phyloP scores from a whole-genome alignment of 1,284 basidiomycete genomes.

The Golubevia pallescens region DNA sequence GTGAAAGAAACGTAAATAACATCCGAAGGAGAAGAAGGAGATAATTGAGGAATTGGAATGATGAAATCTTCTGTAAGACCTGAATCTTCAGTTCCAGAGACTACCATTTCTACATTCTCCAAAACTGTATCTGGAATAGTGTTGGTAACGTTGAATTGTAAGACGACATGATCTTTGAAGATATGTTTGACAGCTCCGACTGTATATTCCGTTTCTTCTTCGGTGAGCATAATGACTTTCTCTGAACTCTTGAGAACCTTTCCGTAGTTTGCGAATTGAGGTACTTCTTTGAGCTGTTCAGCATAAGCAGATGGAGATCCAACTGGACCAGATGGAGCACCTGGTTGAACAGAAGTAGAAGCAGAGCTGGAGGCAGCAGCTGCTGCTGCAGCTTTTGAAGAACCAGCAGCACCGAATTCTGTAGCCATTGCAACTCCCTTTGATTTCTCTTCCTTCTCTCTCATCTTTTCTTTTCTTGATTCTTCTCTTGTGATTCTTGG shows the following conservation, averaged over 20 bases:
- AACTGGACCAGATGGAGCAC: conserved; percentile 65
- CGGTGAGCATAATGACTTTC: conserved; percentile 84
- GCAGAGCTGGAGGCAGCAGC: no score
- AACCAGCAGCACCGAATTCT: conserved; percentile 32
- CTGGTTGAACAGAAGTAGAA: conserved; percentile 3
- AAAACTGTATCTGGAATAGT: conserved; percentile 97
- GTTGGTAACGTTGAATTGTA: conserved; percentile 93
- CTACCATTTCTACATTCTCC: conserved; percentile 81
- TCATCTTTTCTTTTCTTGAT: conserved; percentile 42
- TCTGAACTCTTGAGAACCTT: conserved; percentile 83
- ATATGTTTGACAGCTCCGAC: conserved; percentile 96
- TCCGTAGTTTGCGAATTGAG: conserved; percentile 86
- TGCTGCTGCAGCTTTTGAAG: conserved; percentile 14
- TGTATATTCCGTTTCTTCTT: conserved; percentile 97
- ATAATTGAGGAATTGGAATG: conserved; percentile 78
- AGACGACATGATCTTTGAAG: conserved; percentile 93
- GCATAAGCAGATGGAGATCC: conserved; percentile 74
- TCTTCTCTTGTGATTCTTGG: conserved; percentile 49
- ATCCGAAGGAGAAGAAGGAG: conserved; percentile 75
- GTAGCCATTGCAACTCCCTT: conserved; percentile 55
- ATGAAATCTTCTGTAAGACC: conserved; percentile 93
- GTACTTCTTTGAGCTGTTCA: conserved; percentile 81
- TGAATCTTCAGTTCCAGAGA: conserved; percentile 81
- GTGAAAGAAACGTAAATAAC: conserved; percentile 93
- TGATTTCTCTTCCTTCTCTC: conserved; percentile 50